Evolutionary conservation across 2,329 filamentous ascomycete genomes (phyloP).

Genomic region (Hyphodiscus sp.): DNA sequence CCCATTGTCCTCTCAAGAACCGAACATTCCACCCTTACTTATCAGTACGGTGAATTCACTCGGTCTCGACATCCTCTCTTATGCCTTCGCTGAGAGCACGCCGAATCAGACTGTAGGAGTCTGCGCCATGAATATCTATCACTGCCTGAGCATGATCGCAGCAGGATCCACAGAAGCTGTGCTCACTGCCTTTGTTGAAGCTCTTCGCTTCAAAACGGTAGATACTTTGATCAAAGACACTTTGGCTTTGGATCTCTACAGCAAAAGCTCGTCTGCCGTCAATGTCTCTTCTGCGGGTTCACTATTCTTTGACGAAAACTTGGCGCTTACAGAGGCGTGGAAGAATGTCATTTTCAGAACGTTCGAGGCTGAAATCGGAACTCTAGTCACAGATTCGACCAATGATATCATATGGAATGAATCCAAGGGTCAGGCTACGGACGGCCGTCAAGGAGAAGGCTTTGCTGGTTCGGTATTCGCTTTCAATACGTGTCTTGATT

Average conservation of each 20-base stretch:
- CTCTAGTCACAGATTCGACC: neutral
- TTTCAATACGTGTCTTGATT: slow-evolving; percentile 1
- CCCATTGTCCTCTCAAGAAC: neutral
- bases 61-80: neutral
- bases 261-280: neutral
- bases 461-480: neutral
- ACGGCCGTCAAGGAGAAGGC: neutral
- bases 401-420: slow-evolving; percentile 1
- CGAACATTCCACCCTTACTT: neutral
- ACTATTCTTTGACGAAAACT: neutral
- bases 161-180: neutral
- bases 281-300: neutral
- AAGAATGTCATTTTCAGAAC: neutral
- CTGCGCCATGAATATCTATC: slow-evolving; percentile 3
- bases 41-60: neutral
- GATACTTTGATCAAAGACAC: neutral
- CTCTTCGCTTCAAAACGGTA: neutral
- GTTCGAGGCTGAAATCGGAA: neutral
- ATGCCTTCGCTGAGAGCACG: neutral
- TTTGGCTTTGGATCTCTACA: neutral
- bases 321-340: neutral
- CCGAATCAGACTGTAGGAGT: neutral
- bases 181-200: neutral
- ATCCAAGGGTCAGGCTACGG: neutral
- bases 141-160: slow-evolving; percentile 1